Evolutionary conservation across 2,329 filamentous ascomycete genomes (phyloP).

Genomic region (Sclerotinia nivalis): DNA sequence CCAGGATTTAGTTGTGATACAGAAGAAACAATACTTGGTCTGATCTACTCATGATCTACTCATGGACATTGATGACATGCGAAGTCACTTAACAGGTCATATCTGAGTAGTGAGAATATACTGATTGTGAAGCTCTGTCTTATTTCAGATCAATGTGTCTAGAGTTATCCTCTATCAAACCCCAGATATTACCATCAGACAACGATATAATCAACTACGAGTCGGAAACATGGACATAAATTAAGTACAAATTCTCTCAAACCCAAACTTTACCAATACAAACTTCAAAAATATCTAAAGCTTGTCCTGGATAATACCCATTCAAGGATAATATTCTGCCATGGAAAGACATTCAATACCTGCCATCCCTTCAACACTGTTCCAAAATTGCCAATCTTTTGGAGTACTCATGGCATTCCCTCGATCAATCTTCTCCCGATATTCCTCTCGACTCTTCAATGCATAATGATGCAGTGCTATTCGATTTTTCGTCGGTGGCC

Average conservation of each 20-base stretch:
- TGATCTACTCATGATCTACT: constrained; percentile 1
- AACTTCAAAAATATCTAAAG: neutral
- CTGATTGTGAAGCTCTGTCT: neutral
- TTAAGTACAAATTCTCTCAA: neutral
- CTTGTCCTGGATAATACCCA: neutral
- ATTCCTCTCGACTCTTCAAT: constrained; percentile 41
- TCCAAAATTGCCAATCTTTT: constrained; percentile 38
- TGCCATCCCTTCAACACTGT: constrained; percentile 36
- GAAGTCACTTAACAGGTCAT: neutral
- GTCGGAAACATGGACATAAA: neutral
- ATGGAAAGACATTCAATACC: constrained; percentile 37
- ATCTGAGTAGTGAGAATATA: neutral
- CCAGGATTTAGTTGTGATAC: neutral
- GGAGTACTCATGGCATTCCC: constrained; percentile 37
- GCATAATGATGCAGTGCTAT: constrained; percentile 43
- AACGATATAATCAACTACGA: neutral
- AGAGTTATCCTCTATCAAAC: neutral
- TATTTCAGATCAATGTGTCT: neutral
- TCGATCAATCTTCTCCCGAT: constrained; percentile 37
- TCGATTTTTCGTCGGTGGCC: constrained; percentile 38
- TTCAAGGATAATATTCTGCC: constrained; percentile 35
- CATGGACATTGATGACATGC: neutral
- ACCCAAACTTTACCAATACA: neutral
- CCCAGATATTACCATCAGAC: neutral
- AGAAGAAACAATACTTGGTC: neutral